Evolutionary conservation across 768 basidiomycete species (phyloP), one percentile per base, ranked within the genome.

Genomic region (Sutorius australiensis): DNA sequence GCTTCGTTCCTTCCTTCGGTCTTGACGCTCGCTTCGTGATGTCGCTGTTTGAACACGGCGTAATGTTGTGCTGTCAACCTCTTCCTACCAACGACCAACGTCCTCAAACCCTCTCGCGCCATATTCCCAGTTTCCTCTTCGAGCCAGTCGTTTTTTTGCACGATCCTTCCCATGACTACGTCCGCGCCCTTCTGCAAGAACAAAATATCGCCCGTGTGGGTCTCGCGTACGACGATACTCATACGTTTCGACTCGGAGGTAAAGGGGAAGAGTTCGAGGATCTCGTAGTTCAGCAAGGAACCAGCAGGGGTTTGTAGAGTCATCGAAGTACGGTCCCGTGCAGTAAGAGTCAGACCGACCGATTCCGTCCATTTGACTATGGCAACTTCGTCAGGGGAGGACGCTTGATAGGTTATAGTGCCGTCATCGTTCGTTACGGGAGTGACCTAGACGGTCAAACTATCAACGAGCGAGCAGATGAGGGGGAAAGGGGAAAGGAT

Each of bases 101-200:
- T 99, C 11, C 97, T 80, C 47, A 99, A 67, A 1, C 97, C 97
- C 61, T 99, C 97, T 14, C 95, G 77, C 1, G 95, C 95, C 95
- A 99, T 98, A 66, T 99, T 98, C 10, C 87, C 95, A 8, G 90
- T 93, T 72, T 99, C 97, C 67, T 99, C 97, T 62, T 99, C 97
- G 2, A 99, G 77, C 97, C 97, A 98, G 70, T 98, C 97, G 67
- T 98, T 98, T 62, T 89, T 83, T 66, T 92, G 92, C 33, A 98
- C 95, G 48, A 99, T 93, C 62, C 79, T 82, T 24, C 87, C 79
- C 97, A 99, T 98, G 37, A 98, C 92, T n/a, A 95, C 93, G 65
- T 99, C 97, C 0, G 95, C 97, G 24, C 97, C 97, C 67, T 99
- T 99, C 65, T 98, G 92, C 53, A 94, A 73, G 72, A 99, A 99